Percentiles rank a stretch among this genome's conserved stretches.
phyloP scores from a whole-genome alignment of 345 rosid genomes.

The Citrus inodora region DNA sequence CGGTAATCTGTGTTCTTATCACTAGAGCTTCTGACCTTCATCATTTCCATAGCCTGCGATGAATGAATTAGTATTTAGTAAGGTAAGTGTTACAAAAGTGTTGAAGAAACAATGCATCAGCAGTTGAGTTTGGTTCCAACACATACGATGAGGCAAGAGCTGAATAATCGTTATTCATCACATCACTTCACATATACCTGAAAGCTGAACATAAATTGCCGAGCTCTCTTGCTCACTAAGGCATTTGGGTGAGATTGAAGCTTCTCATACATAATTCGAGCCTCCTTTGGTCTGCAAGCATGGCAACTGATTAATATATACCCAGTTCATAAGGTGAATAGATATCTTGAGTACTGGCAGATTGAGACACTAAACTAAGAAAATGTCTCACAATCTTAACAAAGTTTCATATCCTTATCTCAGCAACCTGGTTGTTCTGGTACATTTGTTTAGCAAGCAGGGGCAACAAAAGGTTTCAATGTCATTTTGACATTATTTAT shows the following conservation, averaged over 20 bases:
- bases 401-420: no score
- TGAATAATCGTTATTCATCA: neutral
- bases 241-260: slow-evolving; percentile 80
- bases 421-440: neutral
- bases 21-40: slow-evolving; percentile 61
- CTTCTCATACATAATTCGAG: slow-evolving; percentile 77
- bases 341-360: neutral
- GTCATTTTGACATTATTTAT: neutral
- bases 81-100: neutral
- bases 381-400: neutral
- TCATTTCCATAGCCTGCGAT: slow-evolving; percentile 78
- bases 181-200: slow-evolving; percentile 45
- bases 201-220: slow-evolving; percentile 75
- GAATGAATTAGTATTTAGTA: neutral
- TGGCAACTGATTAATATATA: neutral
- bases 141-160: neutral
- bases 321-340: neutral
- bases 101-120: neutral
- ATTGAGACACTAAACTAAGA: neutral
- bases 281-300: slow-evolving; percentile 58
- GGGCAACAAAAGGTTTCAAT: neutral
- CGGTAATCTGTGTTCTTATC: slow-evolving; percentile 47
- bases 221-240: slow-evolving; percentile 71
- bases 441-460: neutral
- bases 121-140: neutral